Conservation (phyloP, 2,329 filamentous ascomycete species). For the Penicillium aurantiogriseum region DNA sequence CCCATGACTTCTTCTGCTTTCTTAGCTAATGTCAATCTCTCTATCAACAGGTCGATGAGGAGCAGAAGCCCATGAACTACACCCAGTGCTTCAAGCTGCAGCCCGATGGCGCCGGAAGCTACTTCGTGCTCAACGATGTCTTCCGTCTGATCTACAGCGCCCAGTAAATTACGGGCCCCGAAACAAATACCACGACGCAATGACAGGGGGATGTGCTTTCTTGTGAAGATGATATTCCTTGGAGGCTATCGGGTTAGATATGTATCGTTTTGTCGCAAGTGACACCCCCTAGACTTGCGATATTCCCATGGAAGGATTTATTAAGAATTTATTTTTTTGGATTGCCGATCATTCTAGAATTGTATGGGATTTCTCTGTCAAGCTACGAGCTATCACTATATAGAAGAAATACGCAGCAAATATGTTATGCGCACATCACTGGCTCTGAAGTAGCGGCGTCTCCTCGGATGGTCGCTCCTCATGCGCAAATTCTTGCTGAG, state of each 20-base stretch:
- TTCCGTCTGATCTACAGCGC: conserved; percentile 77
- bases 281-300: neutral
- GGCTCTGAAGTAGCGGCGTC: conserved; percentile 35
- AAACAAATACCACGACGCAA: conserved; percentile 21
- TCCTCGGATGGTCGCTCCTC: conserved; percentile 33
- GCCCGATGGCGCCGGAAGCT: conserved; percentile 65
- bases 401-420: neutral
- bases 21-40: neutral
- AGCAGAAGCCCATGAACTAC: conserved; percentile 85
- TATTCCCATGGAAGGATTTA: neutral
- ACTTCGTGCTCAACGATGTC: conserved; percentile 90
- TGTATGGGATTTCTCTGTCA: conserved; percentile 3
- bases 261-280: conserved; percentile 1
- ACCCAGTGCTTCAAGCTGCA: conserved; percentile 84
- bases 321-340: conserved; percentile 6
- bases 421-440: conserved; percentile 13
- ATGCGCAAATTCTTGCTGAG: conserved; percentile 13
- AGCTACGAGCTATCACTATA: neutral
- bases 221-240: conserved; percentile 4
- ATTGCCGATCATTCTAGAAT: conserved; percentile 5
- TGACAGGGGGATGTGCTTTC: conserved; percentile 5
- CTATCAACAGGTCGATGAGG: conserved; percentile 71
- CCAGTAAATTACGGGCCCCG: conserved; percentile 10
- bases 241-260: neutral
- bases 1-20: neutral